Evolutionary conservation across 768 basidiomycete genomes (phyloP), one percentile per base, ranked within the genome.

Genomic region (Guyanaporus albipodus): DNA sequence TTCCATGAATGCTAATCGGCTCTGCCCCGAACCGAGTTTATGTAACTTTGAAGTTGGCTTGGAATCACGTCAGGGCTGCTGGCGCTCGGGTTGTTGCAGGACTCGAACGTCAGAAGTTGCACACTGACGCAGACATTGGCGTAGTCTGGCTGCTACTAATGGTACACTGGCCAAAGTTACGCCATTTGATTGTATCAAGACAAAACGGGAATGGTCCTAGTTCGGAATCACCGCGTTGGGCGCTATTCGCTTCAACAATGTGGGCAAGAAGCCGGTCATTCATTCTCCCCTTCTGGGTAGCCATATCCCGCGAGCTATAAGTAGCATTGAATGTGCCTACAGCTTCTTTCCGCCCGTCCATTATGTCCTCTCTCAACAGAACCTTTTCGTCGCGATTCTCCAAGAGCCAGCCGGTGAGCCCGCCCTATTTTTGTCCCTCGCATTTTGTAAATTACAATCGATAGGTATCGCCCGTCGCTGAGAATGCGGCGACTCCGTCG

Each of bases 371-470:
- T 15, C 52, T 66, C 46, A 62, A 33, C 46, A 55, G 66, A 52
- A 37, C 64, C 19, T 42, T 66, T 40, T 66, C 66, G 0, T 55
- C 60, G 4, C 64, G 64, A 14, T 64, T 66, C 43, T 60, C 64
- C 7, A 68, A 44, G 50, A 56, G 53, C 35, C 59, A 63, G 23
- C 33, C 55, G 6, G 67, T 68, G 37, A 46, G 66, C 46, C 6
- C 8, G 1, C 15, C 42, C 24, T 36, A 21, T 21, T n/a, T 12
- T 5, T 29, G 23, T 4, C 7, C 26, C 24, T 17, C 5, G 6
- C 22, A 4, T 8, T 17, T 17, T 14, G 17, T n/a, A n/a, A n/a
- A n/a, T 42, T n/a, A 48, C 44, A 48, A 44, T 44, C 53, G 34
- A 21, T 40, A 52, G 48, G 34, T 37, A 2, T 55, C 58, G 2